Evolutionary conservation across 495 filamentous ascomycete species (phyloP).

Genomic region (Lentithecium fluviatile): DNA sequence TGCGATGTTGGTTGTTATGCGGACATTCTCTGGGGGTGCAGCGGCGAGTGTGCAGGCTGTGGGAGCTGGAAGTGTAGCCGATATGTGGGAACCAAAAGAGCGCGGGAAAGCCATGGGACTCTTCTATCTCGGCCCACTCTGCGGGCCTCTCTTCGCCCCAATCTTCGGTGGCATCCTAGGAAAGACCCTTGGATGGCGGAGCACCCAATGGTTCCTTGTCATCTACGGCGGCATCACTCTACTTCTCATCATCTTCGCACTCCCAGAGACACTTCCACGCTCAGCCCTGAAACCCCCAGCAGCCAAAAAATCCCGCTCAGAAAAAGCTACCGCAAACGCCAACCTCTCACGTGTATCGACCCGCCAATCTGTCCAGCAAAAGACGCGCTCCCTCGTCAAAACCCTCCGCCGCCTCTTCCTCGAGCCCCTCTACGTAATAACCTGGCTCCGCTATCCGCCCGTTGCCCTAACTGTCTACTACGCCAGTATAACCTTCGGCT

Average conservation of each 20-base stretch:
- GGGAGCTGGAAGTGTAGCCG: slow-evolving; percentile 88
- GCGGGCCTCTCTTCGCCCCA: slow-evolving; percentile 79
- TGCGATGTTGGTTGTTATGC: slow-evolving; percentile 81
- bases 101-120: slow-evolving; percentile 86
- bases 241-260: slow-evolving; percentile 50
- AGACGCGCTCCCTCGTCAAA: slow-evolving; percentile 53
- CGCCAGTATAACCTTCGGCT: slow-evolving; percentile 76
- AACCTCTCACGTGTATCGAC: slow-evolving; percentile 61
- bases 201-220: slow-evolving; percentile 82
- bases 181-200: slow-evolving; percentile 73
- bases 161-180: slow-evolving; percentile 81
- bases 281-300: not conserved
- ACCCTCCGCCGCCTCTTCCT: slow-evolving; percentile 66
- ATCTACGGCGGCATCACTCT: slow-evolving; percentile 62
- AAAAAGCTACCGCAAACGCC: slow-evolving; percentile 24
- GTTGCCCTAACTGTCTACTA: slow-evolving; percentile 80
- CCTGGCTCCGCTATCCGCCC: slow-evolving; percentile 77
- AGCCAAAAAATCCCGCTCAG: not conserved
- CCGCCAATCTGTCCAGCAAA: slow-evolving; percentile 56
- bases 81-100: slow-evolving; percentile 82
- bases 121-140: slow-evolving; percentile 89
- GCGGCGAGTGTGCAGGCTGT: slow-evolving; percentile 88
- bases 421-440: slow-evolving; percentile 75
- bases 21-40: slow-evolving; percentile 77
- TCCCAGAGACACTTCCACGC: slow-evolving; percentile 43